Percentiles rank a stretch among this genome's conserved stretches.
These are phyloP conservation scores for Entoloma clypeatum DNA, from an alignment of 1,284 basidiomycete genomes.

Conservation along the genomic window DNA sequence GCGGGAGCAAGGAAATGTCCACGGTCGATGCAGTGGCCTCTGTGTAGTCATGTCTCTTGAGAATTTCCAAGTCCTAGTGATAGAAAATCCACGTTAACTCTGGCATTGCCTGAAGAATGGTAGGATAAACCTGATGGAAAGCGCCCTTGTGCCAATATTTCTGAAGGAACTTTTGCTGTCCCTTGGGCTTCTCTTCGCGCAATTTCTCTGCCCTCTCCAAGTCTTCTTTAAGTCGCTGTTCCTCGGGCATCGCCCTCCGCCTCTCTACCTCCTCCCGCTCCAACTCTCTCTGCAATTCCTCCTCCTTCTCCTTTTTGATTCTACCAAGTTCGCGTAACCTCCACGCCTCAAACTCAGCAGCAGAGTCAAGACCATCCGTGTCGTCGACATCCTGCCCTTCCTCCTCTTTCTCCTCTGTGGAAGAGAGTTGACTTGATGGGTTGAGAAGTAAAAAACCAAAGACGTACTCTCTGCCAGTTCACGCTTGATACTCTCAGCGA, in stretches of 20 bases:
- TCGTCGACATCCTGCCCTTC: constrained; percentile 89
- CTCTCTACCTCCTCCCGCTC: constrained; percentile 90
- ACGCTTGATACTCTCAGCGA: constrained; percentile 82
- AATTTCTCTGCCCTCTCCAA: constrained; percentile 78
- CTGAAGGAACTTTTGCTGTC: constrained; percentile 89
- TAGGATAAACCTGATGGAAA: constrained; percentile 79
- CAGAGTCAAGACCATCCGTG: constrained; percentile 89
- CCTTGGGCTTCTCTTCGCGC: constrained; percentile 82
- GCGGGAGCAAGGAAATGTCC: constrained; percentile 83
- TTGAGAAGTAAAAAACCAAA: constrained; percentile 13
- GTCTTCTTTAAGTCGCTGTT: constrained; percentile 87
- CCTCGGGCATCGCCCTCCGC: constrained; percentile 88
- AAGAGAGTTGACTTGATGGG: constrained; percentile 1
- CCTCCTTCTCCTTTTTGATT: constrained; percentile 89
- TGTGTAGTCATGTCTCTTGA: constrained; percentile 82
- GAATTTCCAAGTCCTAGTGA: constrained; percentile 80
- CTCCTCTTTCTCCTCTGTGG: constrained; percentile 80
- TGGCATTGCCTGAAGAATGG: background rate
- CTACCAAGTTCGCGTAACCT: constrained; percentile 87
- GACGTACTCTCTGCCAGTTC: constrained; percentile 78
- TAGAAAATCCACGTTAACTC: constrained; percentile 1
- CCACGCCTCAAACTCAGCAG: constrained; percentile 95
- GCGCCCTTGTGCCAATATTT: constrained; percentile 99
- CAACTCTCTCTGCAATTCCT: constrained; percentile 69
- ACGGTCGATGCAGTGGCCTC: constrained; percentile 84